These are phyloP conservation scores for Cyclostephanos invisitatus DNA, from an alignment of 108 stramenopile genomes.

Conservation along the genomic window DNA sequence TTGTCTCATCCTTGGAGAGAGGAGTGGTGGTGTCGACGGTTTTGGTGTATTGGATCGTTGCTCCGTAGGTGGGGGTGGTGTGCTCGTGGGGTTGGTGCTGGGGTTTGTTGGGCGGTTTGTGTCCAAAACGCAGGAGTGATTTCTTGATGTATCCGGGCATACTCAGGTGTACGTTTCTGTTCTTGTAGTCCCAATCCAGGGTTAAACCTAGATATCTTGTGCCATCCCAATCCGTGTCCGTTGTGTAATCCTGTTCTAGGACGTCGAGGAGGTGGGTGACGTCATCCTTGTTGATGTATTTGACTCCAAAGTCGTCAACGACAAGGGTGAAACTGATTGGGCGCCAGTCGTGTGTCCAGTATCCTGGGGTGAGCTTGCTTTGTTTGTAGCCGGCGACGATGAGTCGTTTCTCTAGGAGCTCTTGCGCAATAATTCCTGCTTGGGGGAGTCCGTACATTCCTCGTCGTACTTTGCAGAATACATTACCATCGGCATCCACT, in stretches of 20 bases:
- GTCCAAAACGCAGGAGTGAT: background rate
- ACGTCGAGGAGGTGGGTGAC: background rate
- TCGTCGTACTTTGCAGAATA: constrained; percentile 19
- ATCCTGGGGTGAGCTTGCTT: constrained; percentile 4
- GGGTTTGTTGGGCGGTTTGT: background rate
- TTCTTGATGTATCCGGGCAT: constrained; percentile 19
- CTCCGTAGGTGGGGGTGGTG: background rate
- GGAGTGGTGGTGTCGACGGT: background rate
- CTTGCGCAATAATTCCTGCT: constrained; percentile 41
- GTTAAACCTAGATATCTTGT: constrained; percentile 5
- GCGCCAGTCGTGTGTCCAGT: constrained; percentile 20
- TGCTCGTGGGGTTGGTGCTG: background rate
- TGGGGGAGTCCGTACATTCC: constrained; percentile 51
- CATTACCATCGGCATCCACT: constrained; percentile 8
- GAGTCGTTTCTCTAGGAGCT: constrained; percentile 33
- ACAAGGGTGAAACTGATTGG: background rate
- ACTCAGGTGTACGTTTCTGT: background rate
- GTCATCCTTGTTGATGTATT: constrained; percentile 10
- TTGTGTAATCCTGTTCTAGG: constrained; percentile 8
- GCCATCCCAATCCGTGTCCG: constrained; percentile 13
- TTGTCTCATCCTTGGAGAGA: background rate
- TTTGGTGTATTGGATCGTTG: background rate
- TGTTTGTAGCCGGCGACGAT: constrained; percentile 10
- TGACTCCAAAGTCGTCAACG: constrained; percentile 18
- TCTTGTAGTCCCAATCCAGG: constrained; percentile 21